A percentile compares a stretch with the other conserved stretches of the same genome.
phyloP scores from a whole-genome alignment of 2,329 filamentous ascomycete species.

The Karstenula rhodostoma region DNA sequence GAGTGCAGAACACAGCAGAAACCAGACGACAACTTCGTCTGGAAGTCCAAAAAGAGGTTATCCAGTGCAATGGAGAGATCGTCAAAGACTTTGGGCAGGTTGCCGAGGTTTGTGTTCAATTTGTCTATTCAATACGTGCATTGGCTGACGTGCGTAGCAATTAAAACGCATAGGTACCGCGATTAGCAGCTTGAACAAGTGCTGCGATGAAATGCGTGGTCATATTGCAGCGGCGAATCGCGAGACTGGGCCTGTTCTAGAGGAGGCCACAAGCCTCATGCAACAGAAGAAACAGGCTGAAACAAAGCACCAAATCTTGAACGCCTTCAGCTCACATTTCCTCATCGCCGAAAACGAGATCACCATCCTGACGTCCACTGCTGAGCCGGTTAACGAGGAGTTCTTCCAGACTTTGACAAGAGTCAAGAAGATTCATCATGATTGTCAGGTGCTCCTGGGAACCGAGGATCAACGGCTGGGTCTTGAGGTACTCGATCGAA shows the following conservation, averaged over 20 bases:
- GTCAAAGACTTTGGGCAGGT: slow-evolving; percentile 88
- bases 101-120: slow-evolving; percentile 69
- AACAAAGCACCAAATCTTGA: slow-evolving; percentile 79
- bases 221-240: slow-evolving; percentile 78
- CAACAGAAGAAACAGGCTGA: slow-evolving; percentile 77
- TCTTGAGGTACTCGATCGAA: slow-evolving; percentile 89
- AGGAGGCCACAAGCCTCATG: slow-evolving; percentile 78
- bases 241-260: slow-evolving; percentile 76
- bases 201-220: slow-evolving; percentile 79
- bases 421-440: slow-evolving; percentile 85
- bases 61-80: slow-evolving; percentile 89
- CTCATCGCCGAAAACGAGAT: slow-evolving; percentile 83
- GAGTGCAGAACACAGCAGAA: slow-evolving; percentile 76
- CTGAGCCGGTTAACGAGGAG: slow-evolving; percentile 81
- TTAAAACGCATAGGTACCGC: slow-evolving; percentile 81
- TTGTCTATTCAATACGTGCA: slow-evolving; percentile 3
- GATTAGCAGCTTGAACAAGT: slow-evolving; percentile 79
- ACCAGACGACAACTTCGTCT: slow-evolving; percentile 80
- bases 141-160: slow-evolving; percentile 68
- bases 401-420: slow-evolving; percentile 83
- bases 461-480: slow-evolving; percentile 89
- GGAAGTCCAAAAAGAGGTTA: slow-evolving; percentile 89
- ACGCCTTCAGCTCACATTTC: slow-evolving; percentile 83
- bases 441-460: slow-evolving; percentile 88
- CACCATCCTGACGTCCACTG: slow-evolving; percentile 75